phyloP scores from a whole-genome alignment of 805 yeast species.

The Yarrowia sp. region DNA sequence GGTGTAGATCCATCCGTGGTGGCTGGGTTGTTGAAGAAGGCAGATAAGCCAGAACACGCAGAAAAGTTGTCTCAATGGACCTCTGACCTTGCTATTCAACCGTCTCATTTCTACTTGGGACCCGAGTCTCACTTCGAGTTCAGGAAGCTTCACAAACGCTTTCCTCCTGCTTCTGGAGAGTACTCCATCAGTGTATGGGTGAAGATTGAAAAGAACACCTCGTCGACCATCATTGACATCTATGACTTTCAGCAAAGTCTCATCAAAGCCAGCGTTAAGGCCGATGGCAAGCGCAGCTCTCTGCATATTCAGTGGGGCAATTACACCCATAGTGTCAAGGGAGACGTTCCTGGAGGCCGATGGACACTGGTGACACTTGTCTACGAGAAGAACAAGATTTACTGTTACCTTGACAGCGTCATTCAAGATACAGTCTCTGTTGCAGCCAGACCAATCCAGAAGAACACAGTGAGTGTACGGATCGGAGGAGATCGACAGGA shows the following conservation, averaged over 20 bases:
- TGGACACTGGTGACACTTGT: conserved; percentile 15
- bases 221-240: conserved; percentile 11
- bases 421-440: conserved; percentile 4
- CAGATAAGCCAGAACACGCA: conserved; percentile 7
- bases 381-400: conserved; percentile 13
- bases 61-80: conserved; percentile 1
- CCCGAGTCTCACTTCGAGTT: not conserved
- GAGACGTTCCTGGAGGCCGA: not conserved
- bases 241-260: conserved; percentile 19
- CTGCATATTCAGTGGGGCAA: conserved; percentile 17
- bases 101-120: conserved; percentile 4
- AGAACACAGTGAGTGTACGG: not conserved
- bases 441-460: not conserved
- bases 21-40: not conserved
- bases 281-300: not conserved
- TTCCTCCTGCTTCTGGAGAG: conserved; percentile 22
- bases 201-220: not conserved
- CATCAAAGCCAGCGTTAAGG: not conserved
- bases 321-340: conserved; percentile 1
- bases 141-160: conserved; percentile 1
- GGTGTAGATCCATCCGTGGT: conserved; percentile 12
- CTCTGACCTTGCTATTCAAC: not conserved
- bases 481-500: conserved; percentile 8
- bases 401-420: conserved; percentile 6
- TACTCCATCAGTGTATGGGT: conserved; percentile 16